Base-by-base conservation (phyloP, 495 filamentous ascomycete species). In the Penicilliopsis zonata region DNA sequence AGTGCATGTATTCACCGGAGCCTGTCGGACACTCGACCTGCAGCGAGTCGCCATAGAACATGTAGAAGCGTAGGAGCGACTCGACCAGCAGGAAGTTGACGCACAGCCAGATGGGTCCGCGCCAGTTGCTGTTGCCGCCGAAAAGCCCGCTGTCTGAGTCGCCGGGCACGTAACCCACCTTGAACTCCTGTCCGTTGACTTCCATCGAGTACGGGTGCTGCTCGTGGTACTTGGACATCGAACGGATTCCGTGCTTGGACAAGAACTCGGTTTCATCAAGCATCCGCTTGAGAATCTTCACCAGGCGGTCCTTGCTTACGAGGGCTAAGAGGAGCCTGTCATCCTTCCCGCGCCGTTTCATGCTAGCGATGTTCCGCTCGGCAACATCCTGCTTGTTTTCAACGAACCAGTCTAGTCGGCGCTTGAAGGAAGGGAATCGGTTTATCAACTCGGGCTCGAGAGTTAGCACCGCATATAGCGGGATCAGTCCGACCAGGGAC, bases 61-160 rank as follows among this genome's bases (percentile, higher is more conserved):
- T 80, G 62, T 83, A 87, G 63, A 93, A 95, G 19, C 88, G 74
- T 34, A 87, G 79, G 3, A 94, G 67, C 2, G 86, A 87, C 52
- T 96, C 88, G 34, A 96, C 79, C 9, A 96, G 74, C 28, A 96
- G 63, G 64, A 94, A 94, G 46, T 96, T 96, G 56, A 94, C 86
- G 41, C 85, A 90, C 16, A 95, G 65, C 88, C 88, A 96, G 44
- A 94, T 87, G 0, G 90, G 88, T 2, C 78, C 71, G 43, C 88
- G 74, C 88, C 88, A 96, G 57, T 96, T 96, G 56, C 85, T 93
- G 67, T 96, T 96, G 18, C 88, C 88, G 23, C 88, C 88, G 46
- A 96, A 96, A 9, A 96, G 68, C 3, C 81, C 77, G 43, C 82
- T 90, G 60, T 95, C 85, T 1, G 88, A 94, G 49, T 96, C 90